phyloP scores from a whole-genome alignment of 225 moss, liverwort and hornwort species.

The Rhytidiadelphus loreus region DNA sequence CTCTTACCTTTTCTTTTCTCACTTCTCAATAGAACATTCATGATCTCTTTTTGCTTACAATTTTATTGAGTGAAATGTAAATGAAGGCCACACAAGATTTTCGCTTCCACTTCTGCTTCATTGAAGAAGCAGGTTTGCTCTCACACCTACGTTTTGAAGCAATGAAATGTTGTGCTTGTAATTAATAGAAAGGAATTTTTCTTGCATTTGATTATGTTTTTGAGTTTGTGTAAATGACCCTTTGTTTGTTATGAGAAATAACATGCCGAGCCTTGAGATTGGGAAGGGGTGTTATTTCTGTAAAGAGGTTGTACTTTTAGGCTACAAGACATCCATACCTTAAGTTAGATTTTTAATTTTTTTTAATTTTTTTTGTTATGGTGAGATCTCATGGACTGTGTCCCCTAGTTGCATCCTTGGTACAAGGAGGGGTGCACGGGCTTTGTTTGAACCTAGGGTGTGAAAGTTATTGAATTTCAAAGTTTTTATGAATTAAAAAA shows the following conservation, averaged over 20 bases:
- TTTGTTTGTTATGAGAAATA: background rate
- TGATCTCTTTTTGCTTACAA: background rate
- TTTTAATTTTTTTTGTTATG: too few species aligned
- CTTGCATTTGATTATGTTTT: fast-evolving
- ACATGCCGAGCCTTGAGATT: background rate
- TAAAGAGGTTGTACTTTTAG: background rate
- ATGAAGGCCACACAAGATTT: background rate
- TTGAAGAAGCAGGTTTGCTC: background rate
- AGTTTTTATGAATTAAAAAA: too few species aligned
- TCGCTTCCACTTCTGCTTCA: background rate
- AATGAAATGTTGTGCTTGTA: background rate
- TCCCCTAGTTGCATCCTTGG: too few species aligned
- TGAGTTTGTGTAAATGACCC: background rate
- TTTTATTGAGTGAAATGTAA: background rate
- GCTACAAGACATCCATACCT: background rate
- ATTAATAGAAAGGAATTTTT: background rate
- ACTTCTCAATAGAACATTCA: too few species aligned
- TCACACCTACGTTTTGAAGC: background rate
- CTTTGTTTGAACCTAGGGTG: too few species aligned
- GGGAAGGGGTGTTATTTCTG: background rate
- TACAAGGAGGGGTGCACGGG: too few species aligned
- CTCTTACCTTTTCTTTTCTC: background rate
- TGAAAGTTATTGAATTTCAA: too few species aligned
- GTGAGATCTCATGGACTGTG: too few species aligned
- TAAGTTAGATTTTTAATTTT: too few species aligned